Conservation (phyloP, 805 yeast genomes). For the Spathaspora boniae region DNA sequence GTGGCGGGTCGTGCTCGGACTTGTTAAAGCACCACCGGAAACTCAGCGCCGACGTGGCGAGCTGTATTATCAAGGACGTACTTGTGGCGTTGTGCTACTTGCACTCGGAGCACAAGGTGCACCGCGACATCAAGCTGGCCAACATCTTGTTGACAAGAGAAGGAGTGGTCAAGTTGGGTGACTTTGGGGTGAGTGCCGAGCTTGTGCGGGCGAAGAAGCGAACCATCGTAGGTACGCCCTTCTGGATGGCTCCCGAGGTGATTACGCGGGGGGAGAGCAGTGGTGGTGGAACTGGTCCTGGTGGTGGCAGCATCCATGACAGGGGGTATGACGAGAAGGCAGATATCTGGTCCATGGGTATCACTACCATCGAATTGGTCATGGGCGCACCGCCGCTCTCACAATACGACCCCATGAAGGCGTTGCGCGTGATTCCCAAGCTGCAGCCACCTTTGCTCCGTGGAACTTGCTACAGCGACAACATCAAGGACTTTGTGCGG, state of each 20-base stretch:
- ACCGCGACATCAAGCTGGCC: constrained; percentile 89
- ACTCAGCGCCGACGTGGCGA: constrained; percentile 57
- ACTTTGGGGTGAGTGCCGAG: constrained; percentile 92
- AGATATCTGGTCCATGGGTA: constrained; percentile 96
- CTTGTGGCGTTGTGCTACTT: constrained; percentile 72
- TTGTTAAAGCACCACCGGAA: constrained; percentile 53
- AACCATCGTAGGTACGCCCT: constrained; percentile 93
- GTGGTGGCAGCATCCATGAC: constrained; percentile 9
- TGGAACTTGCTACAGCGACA: constrained; percentile 41
- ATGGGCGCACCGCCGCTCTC: constrained; percentile 81
- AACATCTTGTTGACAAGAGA: constrained; percentile 69
- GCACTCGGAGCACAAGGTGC: constrained; percentile 73
- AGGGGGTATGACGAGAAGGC: constrained; percentile 79
- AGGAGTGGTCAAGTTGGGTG: constrained; percentile 80
- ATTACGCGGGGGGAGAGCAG: constrained; percentile 64
- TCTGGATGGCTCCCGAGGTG: constrained; percentile 99
- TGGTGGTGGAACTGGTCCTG: constrained; percentile 65
- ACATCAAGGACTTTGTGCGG: constrained; percentile 64
- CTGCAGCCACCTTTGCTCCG: constrained; percentile 57
- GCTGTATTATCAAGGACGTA: constrained; percentile 60
- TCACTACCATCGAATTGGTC: constrained; percentile 81
- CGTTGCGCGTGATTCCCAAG: constrained; percentile 66
- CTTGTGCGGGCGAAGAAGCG: constrained; percentile 57
- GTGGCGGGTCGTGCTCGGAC: constrained; percentile 89
- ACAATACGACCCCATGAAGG: constrained; percentile 72